phyloP scores from a whole-genome alignment of 139 green algal genomes.

The Asterochloris sp. region DNA sequence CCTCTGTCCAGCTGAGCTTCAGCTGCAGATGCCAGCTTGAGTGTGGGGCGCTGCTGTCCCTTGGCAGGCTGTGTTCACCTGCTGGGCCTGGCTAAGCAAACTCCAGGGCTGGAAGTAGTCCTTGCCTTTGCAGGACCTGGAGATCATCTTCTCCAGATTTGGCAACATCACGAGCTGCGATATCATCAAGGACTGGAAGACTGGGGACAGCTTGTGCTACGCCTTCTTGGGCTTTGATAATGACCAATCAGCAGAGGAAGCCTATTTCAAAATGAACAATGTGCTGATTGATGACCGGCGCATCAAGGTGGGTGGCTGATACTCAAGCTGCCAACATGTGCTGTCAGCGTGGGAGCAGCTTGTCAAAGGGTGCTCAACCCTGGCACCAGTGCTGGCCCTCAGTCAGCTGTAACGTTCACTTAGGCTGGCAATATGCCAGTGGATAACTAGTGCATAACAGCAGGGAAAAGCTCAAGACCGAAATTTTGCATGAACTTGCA shows the following conservation, averaged over 20 bases:
- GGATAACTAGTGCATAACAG: no score
- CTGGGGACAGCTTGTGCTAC: slow-evolving; percentile 93
- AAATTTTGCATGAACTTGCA: no score
- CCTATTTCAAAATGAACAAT: slow-evolving; percentile 99
- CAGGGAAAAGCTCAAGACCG: no score
- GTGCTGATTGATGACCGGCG: slow-evolving; percentile 96
- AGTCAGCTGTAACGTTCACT: not conserved
- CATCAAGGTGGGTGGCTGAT: slow-evolving; percentile 49
- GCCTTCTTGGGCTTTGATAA: slow-evolving; percentile 90
- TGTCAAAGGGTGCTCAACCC: not conserved
- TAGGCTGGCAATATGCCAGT: not conserved
- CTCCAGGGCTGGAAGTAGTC: slow-evolving; percentile 43
- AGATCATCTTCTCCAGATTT: slow-evolving; percentile 98
- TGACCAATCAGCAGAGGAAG: slow-evolving; percentile 80
- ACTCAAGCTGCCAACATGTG: not conserved
- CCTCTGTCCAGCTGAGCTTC: no score
- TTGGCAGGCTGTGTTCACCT: slow-evolving; percentile 26
- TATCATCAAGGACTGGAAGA: slow-evolving; percentile 96
- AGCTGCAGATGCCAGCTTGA: not conserved
- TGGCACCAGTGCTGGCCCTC: not conserved
- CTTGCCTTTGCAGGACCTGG: slow-evolving; percentile 75
- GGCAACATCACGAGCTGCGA: slow-evolving; percentile 87
- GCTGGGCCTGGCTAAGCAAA: no score
- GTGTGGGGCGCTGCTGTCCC: not conserved
- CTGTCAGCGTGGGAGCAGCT: not conserved